phyloP scores from a whole-genome alignment of 768 basidiomycete species.

The Suillus subalutaceus region DNA sequence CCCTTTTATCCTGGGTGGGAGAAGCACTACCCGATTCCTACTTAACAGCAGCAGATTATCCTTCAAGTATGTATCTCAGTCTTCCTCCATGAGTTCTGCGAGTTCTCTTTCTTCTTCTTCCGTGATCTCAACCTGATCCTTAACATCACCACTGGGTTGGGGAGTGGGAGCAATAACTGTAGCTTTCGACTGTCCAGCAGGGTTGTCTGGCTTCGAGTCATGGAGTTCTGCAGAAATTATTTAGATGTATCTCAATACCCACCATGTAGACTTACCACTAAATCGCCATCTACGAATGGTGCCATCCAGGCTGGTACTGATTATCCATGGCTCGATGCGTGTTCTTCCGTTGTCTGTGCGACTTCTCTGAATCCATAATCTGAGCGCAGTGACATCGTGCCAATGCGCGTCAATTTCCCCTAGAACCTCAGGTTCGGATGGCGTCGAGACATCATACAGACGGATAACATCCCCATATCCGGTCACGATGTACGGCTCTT shows the following conservation, averaged over 20 bases:
- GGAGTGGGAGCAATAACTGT: conserved; percentile 31
- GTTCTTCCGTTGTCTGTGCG: conserved; percentile 46
- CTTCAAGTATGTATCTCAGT: conserved; percentile 15
- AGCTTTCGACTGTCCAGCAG: conserved; percentile 19
- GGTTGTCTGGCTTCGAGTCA: conserved; percentile 26
- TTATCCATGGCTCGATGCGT: conserved; percentile 76
- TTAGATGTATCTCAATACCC: not conserved
- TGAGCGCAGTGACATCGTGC: conserved; percentile 82
- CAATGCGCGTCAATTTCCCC: conserved; percentile 83
- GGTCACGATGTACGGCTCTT: conserved; percentile 76
- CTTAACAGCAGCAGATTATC: not conserved
- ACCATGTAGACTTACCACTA: conserved; percentile 45
- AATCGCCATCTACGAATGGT: conserved; percentile 88
- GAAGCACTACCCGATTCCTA: conserved; percentile 23
- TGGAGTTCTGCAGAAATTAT: conserved; percentile 26
- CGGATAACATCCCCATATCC: conserved; percentile 84
- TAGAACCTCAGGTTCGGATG: conserved; percentile 71
- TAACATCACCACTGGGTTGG: conserved; percentile 28
- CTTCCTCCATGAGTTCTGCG: conserved; percentile 68
- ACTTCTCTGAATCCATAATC: conserved; percentile 65
- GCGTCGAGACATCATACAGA: conserved; percentile 74
- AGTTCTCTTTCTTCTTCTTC: conserved; percentile 92
- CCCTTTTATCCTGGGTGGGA: conserved; percentile 56
- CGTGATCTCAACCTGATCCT: conserved; percentile 52
- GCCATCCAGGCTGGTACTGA: conserved; percentile 84